These are phyloP conservation scores for Phyllosticta citrichinensis DNA, from an alignment of 2,329 filamentous ascomycete species.

Conservation along the genomic window DNA sequence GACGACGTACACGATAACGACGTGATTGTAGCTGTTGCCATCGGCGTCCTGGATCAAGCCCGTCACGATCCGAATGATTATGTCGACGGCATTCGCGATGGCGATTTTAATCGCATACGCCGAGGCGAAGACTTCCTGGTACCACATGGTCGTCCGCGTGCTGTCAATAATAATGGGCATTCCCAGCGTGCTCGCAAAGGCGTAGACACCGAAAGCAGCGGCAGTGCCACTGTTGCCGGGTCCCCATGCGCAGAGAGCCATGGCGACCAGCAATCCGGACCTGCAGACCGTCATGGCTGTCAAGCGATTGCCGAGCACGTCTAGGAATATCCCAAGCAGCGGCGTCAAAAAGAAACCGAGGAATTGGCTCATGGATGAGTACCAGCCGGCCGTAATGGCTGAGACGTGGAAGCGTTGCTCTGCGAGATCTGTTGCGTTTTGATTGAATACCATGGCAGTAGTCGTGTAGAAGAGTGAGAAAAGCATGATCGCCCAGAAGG, in stretches of 20 bases:
- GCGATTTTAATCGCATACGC: slow-evolving; percentile 52
- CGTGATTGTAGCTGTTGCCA: slow-evolving; percentile 45
- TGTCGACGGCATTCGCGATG: slow-evolving; percentile 54
- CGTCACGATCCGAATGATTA: slow-evolving; percentile 48
- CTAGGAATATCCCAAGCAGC: slow-evolving; percentile 45
- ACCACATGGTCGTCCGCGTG: slow-evolving; percentile 50
- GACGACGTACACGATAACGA: slow-evolving; percentile 47
- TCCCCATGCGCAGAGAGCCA: slow-evolving; percentile 46
- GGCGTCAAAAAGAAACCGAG: slow-evolving; percentile 50
- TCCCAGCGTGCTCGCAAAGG: slow-evolving; percentile 45
- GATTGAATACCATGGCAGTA: slow-evolving; percentile 43
- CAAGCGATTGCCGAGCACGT: slow-evolving; percentile 45
- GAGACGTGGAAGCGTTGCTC: slow-evolving; percentile 48
- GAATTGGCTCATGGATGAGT: slow-evolving; percentile 48
- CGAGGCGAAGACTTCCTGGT: slow-evolving; percentile 50
- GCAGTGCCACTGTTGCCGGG: slow-evolving; percentile 42
- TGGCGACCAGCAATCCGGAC: slow-evolving; percentile 41
- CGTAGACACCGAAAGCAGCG: slow-evolving; percentile 50
- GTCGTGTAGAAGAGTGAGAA: slow-evolving; percentile 52
- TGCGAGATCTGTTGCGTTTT: slow-evolving; percentile 52
- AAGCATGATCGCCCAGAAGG: slow-evolving; percentile 45
- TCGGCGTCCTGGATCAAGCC: slow-evolving; percentile 51
- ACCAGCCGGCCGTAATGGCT: slow-evolving; percentile 50
- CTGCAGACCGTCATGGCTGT: slow-evolving; percentile 38
- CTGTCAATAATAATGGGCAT: slow-evolving; percentile 51